Evolutionary conservation across 768 basidiomycete genomes (phyloP).

Genomic region (Termitomyces eurrhizus): DNA sequence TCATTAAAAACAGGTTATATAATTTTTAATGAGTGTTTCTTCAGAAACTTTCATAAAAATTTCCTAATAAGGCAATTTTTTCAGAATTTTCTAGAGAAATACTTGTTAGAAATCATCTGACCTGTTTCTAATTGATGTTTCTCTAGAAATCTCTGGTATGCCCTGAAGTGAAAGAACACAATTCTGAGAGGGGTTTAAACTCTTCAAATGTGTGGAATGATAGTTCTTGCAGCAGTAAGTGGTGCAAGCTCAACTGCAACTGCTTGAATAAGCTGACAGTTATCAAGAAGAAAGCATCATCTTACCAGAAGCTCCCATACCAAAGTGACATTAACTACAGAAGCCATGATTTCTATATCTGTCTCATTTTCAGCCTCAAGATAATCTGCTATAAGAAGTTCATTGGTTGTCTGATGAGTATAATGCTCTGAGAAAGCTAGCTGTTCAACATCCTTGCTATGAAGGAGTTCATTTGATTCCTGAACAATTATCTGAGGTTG

Average conservation of each 20-base stretch:
- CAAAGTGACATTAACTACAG: not conserved
- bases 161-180: not conserved
- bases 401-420: not conserved
- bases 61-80: no score
- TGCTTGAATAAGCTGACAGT: not conserved
- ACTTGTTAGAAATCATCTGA: no score
- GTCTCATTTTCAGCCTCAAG: not conserved
- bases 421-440: not conserved
- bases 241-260: not conserved
- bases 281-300: not conserved
- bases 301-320: not conserved
- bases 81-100: no score
- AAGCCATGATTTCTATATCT: not conserved
- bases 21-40: no score
- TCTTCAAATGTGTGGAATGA: slow-evolving; percentile 1
- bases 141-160: no score
- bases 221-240: not conserved
- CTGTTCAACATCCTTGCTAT: not conserved
- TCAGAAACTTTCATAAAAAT: no score
- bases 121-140: no score
- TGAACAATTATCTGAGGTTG: not conserved
- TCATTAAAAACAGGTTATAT: no score
- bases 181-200: not conserved
- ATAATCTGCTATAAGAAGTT: not conserved
- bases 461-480: not conserved